phyloP scores from a whole-genome alignment of 495 filamentous ascomycete genomes.

The Aspergillus funiculosus region DNA sequence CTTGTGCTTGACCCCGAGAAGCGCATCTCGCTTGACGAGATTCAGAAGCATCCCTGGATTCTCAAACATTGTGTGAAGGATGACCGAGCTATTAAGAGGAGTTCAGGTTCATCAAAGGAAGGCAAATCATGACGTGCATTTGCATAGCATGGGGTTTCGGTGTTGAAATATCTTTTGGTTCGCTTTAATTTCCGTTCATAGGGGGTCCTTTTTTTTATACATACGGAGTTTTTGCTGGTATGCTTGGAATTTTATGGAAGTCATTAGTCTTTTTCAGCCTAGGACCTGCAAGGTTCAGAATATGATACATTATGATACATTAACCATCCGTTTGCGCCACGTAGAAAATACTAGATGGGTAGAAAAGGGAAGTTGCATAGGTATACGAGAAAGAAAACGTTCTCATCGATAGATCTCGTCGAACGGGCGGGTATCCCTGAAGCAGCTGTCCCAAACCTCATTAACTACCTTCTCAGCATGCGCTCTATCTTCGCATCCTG shows the following conservation, averaged over 20 bases:
- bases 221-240: slow-evolving; percentile 20
- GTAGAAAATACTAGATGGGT: background rate
- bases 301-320: slow-evolving; percentile 12
- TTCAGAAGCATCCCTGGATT: slow-evolving; percentile 92
- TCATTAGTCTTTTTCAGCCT: slow-evolving; percentile 2
- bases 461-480: slow-evolving; percentile 86
- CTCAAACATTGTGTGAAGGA: slow-evolving; percentile 89
- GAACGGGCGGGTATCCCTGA: slow-evolving; percentile 87
- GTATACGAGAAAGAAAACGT: background rate
- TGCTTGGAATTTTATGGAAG: background rate
- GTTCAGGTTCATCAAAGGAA: slow-evolving; percentile 37
- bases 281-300: background rate
- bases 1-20: slow-evolving; percentile 93
- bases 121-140: slow-evolving; percentile 28
- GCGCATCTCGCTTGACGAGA: slow-evolving; percentile 81
- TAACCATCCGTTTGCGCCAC: background rate
- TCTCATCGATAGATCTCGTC: slow-evolving; percentile 89
- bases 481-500: slow-evolving; percentile 75
- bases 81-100: slow-evolving; percentile 52
- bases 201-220: slow-evolving; percentile 9
- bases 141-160: slow-evolving; percentile 23
- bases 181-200: slow-evolving; percentile 17
- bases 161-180: slow-evolving; percentile 21
- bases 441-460: slow-evolving; percentile 97
- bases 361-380: slow-evolving; percentile 3